Evolutionary conservation across 2,329 filamentous ascomycete genomes (phyloP).

Genomic region (Fusarium nisikadoi): DNA sequence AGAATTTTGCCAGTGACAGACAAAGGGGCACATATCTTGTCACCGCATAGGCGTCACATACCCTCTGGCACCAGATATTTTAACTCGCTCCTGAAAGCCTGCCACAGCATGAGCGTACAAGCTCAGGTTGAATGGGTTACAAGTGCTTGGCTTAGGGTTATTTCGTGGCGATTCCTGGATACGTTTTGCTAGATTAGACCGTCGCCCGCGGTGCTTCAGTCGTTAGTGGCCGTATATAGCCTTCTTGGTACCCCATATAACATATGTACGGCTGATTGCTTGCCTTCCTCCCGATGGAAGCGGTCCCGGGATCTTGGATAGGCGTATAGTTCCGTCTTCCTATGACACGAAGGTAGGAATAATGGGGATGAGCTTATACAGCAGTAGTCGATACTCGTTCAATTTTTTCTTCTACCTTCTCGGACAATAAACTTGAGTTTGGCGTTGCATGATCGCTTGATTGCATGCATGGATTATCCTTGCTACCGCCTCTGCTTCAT

Average conservation of each 20-base stretch:
- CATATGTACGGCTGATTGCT: conserved; percentile 6
- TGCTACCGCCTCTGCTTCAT: conserved; percentile 13
- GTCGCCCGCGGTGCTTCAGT: conserved; percentile 8
- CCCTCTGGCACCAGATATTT: background rate
- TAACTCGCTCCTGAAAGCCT: conserved; percentile 18
- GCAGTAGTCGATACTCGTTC: background rate
- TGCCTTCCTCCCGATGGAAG: conserved; percentile 2
- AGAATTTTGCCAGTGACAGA: conserved; percentile 27
- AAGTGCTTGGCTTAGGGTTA: conserved; percentile 1
- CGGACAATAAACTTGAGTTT: background rate
- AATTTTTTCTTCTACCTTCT: background rate
- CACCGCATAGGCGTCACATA: conserved; percentile 22
- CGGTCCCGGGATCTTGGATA: background rate
- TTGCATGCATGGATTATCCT: conserved; percentile 5
- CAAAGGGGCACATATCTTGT: conserved; percentile 17
- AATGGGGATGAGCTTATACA: background rate
- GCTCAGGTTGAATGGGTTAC: conserved; percentile 23
- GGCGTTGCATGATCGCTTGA: conserved; percentile 20
- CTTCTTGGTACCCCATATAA: background rate
- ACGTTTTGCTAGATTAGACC: background rate
- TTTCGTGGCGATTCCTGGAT: background rate
- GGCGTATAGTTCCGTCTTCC: conserved; percentile 1
- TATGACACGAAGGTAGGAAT: background rate
- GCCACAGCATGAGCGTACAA: conserved; percentile 35
- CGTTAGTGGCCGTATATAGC: conserved; percentile 10